Base-by-base conservation (phyloP, 805 yeast species). In the Saturnispora galanensis region DNA sequence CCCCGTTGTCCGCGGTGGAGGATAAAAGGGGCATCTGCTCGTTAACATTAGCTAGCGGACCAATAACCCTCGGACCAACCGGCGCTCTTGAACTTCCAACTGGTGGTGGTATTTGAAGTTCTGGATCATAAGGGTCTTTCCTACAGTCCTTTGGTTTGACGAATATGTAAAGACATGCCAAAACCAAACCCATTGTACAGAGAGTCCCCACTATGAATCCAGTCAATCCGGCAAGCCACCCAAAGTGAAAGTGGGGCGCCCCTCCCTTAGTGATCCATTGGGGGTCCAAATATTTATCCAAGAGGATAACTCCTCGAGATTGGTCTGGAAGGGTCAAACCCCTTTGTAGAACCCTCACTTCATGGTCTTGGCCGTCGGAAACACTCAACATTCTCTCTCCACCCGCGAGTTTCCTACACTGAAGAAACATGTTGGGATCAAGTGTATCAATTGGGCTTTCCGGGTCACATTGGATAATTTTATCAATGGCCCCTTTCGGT, bases 261-360 rank as follows among this genome's bases (percentile, higher is more conserved):
- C 61, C 65, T 8, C 46, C 40, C 5, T 56, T 57, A 30, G 71
- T 71, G 5, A 81, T 57, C 93, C 94, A 84, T 1, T 60, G 57
- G 18, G 81, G 71, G 33, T 74, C 73, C n/a, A 84, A 64, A 2
- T 89, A 86, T 40, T 76, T 68, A 50, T 84, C 90, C 38, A 84
- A 66, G 2, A 81, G 56, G 50, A 81, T 77, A 1, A 84, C 71
- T 50, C 89, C 84, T 16, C 70, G 55, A 10, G 30, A 12, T 13
- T 18, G 17, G 10, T 11, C 54, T 42, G 30, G 59, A 55, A 5
- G 74, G 64, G 0, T 81, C 66, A 53, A 85, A 77, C 93, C 95
- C 53, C 71, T 75, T 12, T 74, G 67, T 31, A 81, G 47, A 3
- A 84, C 59, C 41, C 80, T 60, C 0, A 81, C 83, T 52, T 77